These are phyloP conservation scores for Arthrobotrys megalospora DNA, from an alignment of 2,329 filamentous ascomycete genomes.

Conservation along the genomic window DNA sequence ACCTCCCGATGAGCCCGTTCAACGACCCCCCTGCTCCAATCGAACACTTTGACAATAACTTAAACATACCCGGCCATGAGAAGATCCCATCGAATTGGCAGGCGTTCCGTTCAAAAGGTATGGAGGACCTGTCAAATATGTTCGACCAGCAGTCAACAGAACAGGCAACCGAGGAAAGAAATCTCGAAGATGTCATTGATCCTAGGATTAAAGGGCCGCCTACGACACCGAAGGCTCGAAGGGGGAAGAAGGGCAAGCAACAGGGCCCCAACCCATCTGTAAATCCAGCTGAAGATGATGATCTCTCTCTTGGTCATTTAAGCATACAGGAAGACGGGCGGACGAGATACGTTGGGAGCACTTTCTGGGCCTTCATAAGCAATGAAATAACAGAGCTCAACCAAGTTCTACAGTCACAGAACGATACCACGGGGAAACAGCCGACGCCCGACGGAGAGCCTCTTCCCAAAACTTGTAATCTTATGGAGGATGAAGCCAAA, in stretches of 20 bases:
- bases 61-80: slow-evolving; percentile 39
- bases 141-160: slow-evolving; percentile 32
- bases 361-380: slow-evolving; percentile 64
- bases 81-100: slow-evolving; percentile 53
- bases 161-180: slow-evolving; percentile 24
- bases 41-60: slow-evolving; percentile 51
- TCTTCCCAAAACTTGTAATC: slow-evolving; percentile 44
- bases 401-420: slow-evolving; percentile 62
- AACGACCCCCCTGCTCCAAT: slow-evolving; percentile 42
- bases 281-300: slow-evolving; percentile 52
- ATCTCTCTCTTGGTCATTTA: slow-evolving; percentile 63
- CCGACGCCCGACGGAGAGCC: neutral
- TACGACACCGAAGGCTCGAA: slow-evolving; percentile 45
- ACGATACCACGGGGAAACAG: slow-evolving; percentile 28
- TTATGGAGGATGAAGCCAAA: slow-evolving; percentile 50
- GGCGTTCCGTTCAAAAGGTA: slow-evolving; percentile 46
- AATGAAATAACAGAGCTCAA: slow-evolving; percentile 64
- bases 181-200: slow-evolving; percentile 55
- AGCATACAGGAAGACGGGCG: slow-evolving; percentile 64
- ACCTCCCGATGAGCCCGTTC: slow-evolving; percentile 58
- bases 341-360: slow-evolving; percentile 64
- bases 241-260: slow-evolving; percentile 46
- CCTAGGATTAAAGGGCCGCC: slow-evolving; percentile 47
- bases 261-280: slow-evolving; percentile 6
- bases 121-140: slow-evolving; percentile 52